Conservation (phyloP, 352 stramenopile genomes). For the Thraustochytrium sp. region DNA sequence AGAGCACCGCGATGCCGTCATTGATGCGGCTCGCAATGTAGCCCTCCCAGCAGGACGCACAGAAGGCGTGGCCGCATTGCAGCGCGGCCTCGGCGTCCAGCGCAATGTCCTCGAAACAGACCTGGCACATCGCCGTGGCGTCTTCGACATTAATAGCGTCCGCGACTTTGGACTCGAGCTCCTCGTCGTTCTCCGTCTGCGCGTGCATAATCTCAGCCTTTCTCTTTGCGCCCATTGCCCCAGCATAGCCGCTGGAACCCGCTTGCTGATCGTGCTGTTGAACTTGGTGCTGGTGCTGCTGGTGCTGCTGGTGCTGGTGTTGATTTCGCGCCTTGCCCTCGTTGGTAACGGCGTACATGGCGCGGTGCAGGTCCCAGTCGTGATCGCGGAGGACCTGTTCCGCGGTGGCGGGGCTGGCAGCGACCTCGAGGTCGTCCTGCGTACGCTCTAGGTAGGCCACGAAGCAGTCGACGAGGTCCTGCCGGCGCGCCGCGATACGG, state of each 20-base stretch:
- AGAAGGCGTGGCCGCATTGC: conserved; percentile 5
- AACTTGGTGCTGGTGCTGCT: too few relatives aligned
- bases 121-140: not conserved
- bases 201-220: too few relatives aligned
- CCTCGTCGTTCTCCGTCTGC: not conserved
- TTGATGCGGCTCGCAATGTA: not conserved
- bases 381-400: not conserved
- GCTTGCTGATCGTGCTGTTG: too few relatives aligned
- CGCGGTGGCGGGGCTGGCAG: not conserved
- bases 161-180: not conserved
- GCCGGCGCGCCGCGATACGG: not conserved
- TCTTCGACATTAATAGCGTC: too few relatives aligned
- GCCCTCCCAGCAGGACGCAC: not conserved
- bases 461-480: not conserved
- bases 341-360: not conserved
- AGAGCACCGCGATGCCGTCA: not conserved
- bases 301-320: too few relatives aligned
- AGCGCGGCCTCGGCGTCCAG: not conserved
- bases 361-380: not conserved
- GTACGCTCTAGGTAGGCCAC: not conserved
- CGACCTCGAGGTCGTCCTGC: not conserved
- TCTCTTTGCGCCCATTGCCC: too few relatives aligned
- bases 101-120: conserved; percentile 3
- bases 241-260: too few relatives aligned
- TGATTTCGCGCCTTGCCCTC: too few relatives aligned